Base-by-base conservation (phyloP, 202 grass and related monocot genomes). In the Panicum hallii region DNA sequence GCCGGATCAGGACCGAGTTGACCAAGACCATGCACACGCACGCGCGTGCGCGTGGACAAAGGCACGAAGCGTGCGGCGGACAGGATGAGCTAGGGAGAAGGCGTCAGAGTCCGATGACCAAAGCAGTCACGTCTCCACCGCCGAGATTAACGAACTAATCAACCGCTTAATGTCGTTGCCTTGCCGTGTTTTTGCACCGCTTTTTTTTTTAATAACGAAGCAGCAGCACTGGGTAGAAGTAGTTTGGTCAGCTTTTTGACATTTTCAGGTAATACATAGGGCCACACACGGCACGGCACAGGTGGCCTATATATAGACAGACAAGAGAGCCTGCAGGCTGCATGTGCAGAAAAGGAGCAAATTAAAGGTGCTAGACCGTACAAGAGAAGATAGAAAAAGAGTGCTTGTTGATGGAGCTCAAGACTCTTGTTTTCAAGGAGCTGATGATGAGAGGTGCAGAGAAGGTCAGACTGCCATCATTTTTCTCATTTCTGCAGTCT, bases 241-340 rank as follows among this genome's bases (percentile, higher is more conserved):
- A 11, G 12, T 54, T 45, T n/a, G 63, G 81, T 88, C 79, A 89
- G 79, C 64, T 46, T 22, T 22, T 85, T 84, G 75, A 89, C 81
- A 67, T 79, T 83, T 72, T 79, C 75, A 23, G 63, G 67, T 30
- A 72, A 6, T 36, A 11, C 23, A 11, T 71, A 49, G 23, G 6
- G 19, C 63, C 66, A 32, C 32, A 32, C 32, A 32, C 26, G 4
- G 63, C 75, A 58, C 76, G 69, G 34, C 60, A 74, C 14, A 2
- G 4, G 49, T 34, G 0, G 19, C 13, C 55, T 68, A 60, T 56
- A 79, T 65, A 79, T 79, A 56, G 43, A 40, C 32, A 48, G 1
- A 57, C 6, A 16, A 3, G 32, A 20, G 68, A 30, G 5, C 32
- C 50, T 50, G 38, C 41, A 88, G 64, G 70, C 12, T 75, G 30